Evolutionary conservation across 2,329 filamentous ascomycete genomes (phyloP).

Genomic region (Westerdykella sp.): DNA sequence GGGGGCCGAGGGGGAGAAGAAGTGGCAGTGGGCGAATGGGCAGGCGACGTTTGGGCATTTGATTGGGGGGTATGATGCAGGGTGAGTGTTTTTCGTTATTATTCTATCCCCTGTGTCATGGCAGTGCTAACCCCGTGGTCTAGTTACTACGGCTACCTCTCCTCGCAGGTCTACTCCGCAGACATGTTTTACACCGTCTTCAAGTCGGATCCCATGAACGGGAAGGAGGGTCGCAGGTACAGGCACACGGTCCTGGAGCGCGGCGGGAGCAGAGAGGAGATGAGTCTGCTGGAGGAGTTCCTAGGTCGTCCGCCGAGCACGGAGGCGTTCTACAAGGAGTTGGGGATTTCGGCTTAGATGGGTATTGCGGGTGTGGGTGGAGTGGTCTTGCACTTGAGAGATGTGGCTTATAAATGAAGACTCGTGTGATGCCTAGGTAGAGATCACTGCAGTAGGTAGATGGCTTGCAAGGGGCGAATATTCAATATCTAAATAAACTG

Average conservation of each 20-base stretch:
- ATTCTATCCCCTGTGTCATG: background rate
- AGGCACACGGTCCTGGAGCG: slow-evolving; percentile 71
- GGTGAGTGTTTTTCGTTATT: slow-evolving; percentile 32
- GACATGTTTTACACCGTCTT: slow-evolving; percentile 85
- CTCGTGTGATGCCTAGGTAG: too few relatives aligned
- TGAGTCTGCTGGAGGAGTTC: slow-evolving; percentile 73
- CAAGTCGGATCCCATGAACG: slow-evolving; percentile 71
- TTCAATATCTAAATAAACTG: too few relatives aligned
- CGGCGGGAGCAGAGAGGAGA: slow-evolving; percentile 73
- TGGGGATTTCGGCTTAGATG: slow-evolving; percentile 47
- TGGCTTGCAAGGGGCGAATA: too few relatives aligned
- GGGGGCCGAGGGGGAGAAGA: slow-evolving; percentile 77
- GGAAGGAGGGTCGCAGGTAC: slow-evolving; percentile 66
- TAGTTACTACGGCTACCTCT: slow-evolving; percentile 59
- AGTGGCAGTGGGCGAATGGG: slow-evolving; percentile 51
- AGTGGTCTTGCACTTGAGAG: too few relatives aligned
- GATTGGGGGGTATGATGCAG: slow-evolving; percentile 78
- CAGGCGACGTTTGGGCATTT: slow-evolving; percentile 77
- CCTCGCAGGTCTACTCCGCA: slow-evolving; percentile 71
- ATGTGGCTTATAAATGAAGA: too few relatives aligned
- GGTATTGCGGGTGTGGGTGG: too few relatives aligned
- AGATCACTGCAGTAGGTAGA: too few relatives aligned
- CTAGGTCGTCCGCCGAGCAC: slow-evolving; percentile 68
- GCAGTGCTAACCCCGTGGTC: slow-evolving; percentile 6
- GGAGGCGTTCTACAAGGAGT: slow-evolving; percentile 73